Conservation (phyloP, 345 rosid genomes). For the Citropsis articulata region DNA sequence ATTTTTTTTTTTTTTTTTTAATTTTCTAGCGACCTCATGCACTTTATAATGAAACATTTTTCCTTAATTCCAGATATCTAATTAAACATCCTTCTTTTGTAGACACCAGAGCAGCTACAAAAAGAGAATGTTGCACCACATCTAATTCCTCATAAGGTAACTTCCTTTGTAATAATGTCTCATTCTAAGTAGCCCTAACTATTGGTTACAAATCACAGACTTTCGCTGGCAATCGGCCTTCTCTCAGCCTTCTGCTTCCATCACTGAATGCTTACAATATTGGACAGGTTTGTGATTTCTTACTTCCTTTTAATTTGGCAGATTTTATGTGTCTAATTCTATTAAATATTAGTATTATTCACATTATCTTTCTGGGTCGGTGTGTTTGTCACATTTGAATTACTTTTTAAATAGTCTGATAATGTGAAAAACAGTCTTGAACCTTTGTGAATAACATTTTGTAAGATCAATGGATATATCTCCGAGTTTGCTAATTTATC, state of each 20-base stretch:
- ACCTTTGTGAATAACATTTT: background rate
- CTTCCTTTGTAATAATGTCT: slow-evolving; percentile 5
- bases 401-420: background rate
- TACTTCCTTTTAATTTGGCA: slow-evolving; percentile 1
- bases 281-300: slow-evolving; percentile 64
- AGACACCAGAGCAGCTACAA: slow-evolving; percentile 85
- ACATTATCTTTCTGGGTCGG: background rate
- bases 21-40: background rate
- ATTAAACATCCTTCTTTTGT: slow-evolving; percentile 21
- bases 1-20: background rate
- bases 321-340: slow-evolving; percentile 7
- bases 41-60: background rate
- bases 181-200: slow-evolving; percentile 8
- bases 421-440: background rate
- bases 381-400: background rate
- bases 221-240: slow-evolving; percentile 88
- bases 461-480: background rate
- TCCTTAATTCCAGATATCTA: background rate
- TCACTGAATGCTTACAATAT: slow-evolving; percentile 68
- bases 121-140: slow-evolving; percentile 68
- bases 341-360: background rate
- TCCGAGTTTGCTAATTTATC: background rate
- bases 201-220: slow-evolving; percentile 44
- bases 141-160: slow-evolving; percentile 95
- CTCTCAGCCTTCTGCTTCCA: slow-evolving; percentile 88